These are phyloP conservation scores for Astrocystis sublimbata DNA, from an alignment of 495 filamentous ascomycete species.

Conservation along the genomic window DNA sequence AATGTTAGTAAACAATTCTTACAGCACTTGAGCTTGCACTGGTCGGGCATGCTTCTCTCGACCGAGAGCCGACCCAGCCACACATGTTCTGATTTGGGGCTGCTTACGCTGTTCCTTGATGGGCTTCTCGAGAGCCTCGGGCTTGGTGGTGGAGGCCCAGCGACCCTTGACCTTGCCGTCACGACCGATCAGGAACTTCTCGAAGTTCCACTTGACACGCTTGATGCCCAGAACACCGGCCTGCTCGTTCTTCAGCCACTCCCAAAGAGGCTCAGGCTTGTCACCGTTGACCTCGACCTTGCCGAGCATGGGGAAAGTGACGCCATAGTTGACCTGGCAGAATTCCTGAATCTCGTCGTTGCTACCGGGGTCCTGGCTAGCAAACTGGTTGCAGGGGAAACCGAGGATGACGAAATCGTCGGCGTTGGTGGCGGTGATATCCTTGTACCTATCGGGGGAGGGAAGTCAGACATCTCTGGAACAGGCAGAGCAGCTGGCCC, in stretches of 20 bases:
- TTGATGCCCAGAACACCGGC: slow-evolving; percentile 84
- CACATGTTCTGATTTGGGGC: background rate
- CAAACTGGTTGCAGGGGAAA: slow-evolving; percentile 99
- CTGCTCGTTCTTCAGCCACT: slow-evolving; percentile 85
- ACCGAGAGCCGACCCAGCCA: background rate
- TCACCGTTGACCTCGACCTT: slow-evolving; percentile 94
- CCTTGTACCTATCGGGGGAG: slow-evolving; percentile 59
- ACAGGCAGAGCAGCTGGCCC: background rate
- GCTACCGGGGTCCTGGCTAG: slow-evolving; percentile 80
- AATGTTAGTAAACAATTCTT: background rate
- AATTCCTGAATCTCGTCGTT: slow-evolving; percentile 91
- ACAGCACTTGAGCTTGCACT: background rate
- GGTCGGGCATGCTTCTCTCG: background rate
- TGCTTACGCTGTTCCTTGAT: slow-evolving; percentile 65
- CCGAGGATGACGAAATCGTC: slow-evolving; percentile 84
- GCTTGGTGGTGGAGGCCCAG: slow-evolving; percentile 86
- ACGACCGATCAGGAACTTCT: slow-evolving; percentile 90
- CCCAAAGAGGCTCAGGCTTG: slow-evolving; percentile 74
- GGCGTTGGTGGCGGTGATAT: slow-evolving; percentile 63
- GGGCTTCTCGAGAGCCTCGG: slow-evolving; percentile 68
- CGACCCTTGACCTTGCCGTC: slow-evolving; percentile 80
- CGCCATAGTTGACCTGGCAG: slow-evolving; percentile 94
- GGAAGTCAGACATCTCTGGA: no score
- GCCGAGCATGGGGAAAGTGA: slow-evolving; percentile 85
- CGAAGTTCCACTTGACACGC: slow-evolving; percentile 95